A percentile compares a stretch with the other conserved stretches of the same genome.
These are phyloP conservation scores for Rhynchospora tenuis DNA, from an alignment of 176 grass and related monocot species.

Conservation along the genomic window DNA sequence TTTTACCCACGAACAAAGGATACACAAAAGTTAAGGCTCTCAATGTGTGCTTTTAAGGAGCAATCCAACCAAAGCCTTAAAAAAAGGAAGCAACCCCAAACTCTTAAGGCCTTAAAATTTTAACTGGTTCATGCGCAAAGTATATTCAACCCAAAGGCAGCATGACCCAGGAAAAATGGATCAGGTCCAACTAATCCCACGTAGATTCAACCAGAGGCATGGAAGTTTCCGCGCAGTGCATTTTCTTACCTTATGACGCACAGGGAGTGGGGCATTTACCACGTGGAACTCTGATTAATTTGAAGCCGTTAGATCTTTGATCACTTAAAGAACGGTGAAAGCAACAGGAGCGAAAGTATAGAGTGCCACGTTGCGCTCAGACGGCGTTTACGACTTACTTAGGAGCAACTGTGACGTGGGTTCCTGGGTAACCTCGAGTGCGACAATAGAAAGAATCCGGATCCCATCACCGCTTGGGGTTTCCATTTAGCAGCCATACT, in stretches of 20 bases:
- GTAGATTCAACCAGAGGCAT: neutral
- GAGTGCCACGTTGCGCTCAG: constrained; percentile 31
- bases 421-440: constrained; percentile 30
- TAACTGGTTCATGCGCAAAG: neutral
- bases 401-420: constrained; percentile 32
- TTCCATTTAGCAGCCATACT: neutral
- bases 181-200: neutral
- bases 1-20: neutral
- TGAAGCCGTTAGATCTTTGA: constrained; percentile 18
- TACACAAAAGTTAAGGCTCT: neutral
- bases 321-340: constrained; percentile 24
- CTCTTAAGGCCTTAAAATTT: neutral
- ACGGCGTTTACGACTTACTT: neutral
- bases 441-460: constrained; percentile 28
- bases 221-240: neutral
- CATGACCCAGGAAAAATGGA: too few relatives aligned
- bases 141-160: neutral
- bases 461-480: constrained; percentile 27
- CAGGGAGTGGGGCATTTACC: too few relatives aligned
- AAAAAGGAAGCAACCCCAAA: too few relatives aligned
- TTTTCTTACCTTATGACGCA: neutral
- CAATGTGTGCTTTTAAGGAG: neutral
- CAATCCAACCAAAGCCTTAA: neutral
- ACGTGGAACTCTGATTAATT: neutral
- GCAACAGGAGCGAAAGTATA: constrained; percentile 33